Base-by-base conservation (phyloP, 768 basidiomycete genomes). In the Dendrothele bispora region DNA sequence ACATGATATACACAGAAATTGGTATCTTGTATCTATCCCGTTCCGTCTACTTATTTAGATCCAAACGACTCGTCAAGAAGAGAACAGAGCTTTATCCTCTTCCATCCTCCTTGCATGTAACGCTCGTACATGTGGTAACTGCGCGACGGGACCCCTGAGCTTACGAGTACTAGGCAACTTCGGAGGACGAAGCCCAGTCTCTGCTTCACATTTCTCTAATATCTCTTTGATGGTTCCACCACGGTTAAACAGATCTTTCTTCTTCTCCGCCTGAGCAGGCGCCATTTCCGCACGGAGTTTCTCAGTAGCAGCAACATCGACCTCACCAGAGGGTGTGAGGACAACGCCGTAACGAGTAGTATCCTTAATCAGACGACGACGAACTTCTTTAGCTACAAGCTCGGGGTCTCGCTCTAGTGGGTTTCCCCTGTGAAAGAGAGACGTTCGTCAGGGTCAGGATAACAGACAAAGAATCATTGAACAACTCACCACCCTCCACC, bases 331-430 rank as follows among this genome's bases (percentile, higher is more conserved):
- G 21, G 50, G 44, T 24, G 52, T 57, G 36, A 63, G 48, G 22
- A 55, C 46, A 10, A 63, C 62, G 3, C 62, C 62, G 46, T 63
- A 63, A 8, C 59, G 57, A 39, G 36, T n/a, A 22, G 62, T 41
- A 17, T 61, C 56, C 8, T 43, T 34, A 25, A 63, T 56, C 1
- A 63, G 60, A 1, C 62, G 60, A 17, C 57, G 57, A 6, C 59
- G 55, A 30, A 58, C 55, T 51, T 63, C 62, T 21, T 55, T 55
- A 2, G 61, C 61, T 5, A 63, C 62, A 11, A 63, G 40, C 40
- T 59, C 53, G 14, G 62, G 59, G 15, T 63, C 61, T 12, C 63
- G 53, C 27, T 50, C 53, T 36, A 62, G 49, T 27, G 63, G 60
- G 35, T 54, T 54, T 30, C 62, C 59, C 35, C 53, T 43, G 8